A percentile compares a stretch with the other conserved stretches of the same genome.
phyloP scores from a whole-genome alignment of 768 basidiomycete species.

The Suillus americanus region DNA sequence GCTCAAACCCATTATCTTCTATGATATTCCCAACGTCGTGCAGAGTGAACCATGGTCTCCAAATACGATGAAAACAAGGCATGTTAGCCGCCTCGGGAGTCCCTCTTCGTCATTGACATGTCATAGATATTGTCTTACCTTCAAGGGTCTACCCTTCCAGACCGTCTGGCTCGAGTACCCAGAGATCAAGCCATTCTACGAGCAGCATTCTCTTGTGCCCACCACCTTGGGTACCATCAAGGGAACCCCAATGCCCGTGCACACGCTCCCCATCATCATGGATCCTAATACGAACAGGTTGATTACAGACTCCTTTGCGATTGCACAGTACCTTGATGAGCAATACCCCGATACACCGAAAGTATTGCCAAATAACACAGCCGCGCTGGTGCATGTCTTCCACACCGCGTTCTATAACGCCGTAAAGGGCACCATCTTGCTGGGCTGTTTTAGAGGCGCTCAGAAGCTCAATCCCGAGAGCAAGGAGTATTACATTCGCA shows the following conservation, averaged over 20 bases:
- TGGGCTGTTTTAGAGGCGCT: constrained; percentile 24
- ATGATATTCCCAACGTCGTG: constrained; percentile 33
- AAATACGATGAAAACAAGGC: constrained; percentile 39
- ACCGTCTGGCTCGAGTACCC: constrained; percentile 55
- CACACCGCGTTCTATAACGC: constrained; percentile 14
- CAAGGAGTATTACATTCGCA: constrained; percentile 39
- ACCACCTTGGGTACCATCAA: constrained; percentile 2
- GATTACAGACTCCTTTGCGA: constrained; percentile 43
- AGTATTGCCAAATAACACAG: constrained; percentile 35
- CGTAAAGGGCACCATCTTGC: constrained; percentile 10
- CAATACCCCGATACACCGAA: constrained; percentile 44
- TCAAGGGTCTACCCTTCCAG: constrained; percentile 39
- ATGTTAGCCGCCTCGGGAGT: not conserved
- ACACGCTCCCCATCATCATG: constrained; percentile 52
- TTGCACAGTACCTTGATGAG: constrained; percentile 51
- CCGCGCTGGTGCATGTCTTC: constrained; percentile 34
- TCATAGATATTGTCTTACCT: not conserved
- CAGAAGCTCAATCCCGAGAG: constrained; percentile 33
- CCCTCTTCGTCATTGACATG: not conserved
- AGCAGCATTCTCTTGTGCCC: constrained; percentile 29
- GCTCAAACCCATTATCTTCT: constrained; percentile 30
- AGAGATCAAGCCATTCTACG: constrained; percentile 39
- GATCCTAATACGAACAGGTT: constrained; percentile 41
- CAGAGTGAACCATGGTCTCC: constrained; percentile 36
- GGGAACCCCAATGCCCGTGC: constrained; percentile 26